Conservation (phyloP, 1,284 basidiomycete genomes). For the Cystobasidiaceae sp. region DNA sequence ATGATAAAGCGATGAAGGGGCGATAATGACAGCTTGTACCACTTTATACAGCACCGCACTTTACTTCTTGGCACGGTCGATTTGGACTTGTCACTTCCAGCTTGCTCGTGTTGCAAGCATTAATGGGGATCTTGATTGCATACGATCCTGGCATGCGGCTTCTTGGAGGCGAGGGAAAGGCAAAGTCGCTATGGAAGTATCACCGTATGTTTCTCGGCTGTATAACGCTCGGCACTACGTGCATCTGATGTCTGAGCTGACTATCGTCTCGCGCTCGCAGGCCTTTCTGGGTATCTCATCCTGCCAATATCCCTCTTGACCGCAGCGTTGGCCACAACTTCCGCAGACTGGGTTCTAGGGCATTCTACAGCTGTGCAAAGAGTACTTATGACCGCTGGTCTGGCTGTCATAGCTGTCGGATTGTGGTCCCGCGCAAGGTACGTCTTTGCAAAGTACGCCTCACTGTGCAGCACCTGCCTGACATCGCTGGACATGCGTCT, state of each 20-base stretch:
- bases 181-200: conserved; percentile 39
- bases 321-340: conserved; percentile 34
- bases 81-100: conserved; percentile 33
- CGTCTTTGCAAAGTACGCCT: background rate
- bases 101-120: conserved; percentile 33
- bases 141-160: conserved; percentile 33
- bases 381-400: conserved; percentile 24
- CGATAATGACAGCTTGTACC: background rate
- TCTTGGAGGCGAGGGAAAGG: conserved; percentile 32
- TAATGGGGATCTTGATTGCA: conserved; percentile 35
- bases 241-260: too few relatives aligned
- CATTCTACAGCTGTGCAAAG: conserved; percentile 32
- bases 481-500: background rate
- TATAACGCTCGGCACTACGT: too few relatives aligned
- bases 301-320: conserved; percentile 34
- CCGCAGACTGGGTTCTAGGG: conserved; percentile 35
- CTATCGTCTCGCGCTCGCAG: too few relatives aligned
- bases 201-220: conserved; percentile 31
- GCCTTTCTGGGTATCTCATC: conserved; percentile 37
- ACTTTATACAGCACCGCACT: conserved; percentile 32
- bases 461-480: background rate
- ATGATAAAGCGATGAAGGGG: background rate
- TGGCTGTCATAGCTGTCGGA: conserved; percentile 28
- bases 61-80: conserved; percentile 37
- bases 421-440: conserved; percentile 23